Conservation (phyloP, 2,329 filamentous ascomycete species). For the Eutypa lata region DNA sequence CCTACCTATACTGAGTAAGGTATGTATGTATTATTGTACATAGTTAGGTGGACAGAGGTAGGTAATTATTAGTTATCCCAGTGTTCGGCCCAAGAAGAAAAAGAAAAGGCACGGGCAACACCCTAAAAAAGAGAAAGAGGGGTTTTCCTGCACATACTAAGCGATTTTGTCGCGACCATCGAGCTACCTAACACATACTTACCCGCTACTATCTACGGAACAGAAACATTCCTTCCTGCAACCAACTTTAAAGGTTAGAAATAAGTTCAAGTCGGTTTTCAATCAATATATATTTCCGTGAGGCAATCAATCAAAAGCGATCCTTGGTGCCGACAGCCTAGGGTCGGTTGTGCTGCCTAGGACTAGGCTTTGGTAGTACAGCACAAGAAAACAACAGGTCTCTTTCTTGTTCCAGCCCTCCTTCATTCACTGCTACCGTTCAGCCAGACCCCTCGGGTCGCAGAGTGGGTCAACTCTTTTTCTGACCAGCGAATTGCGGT, state of each 20-base stretch:
- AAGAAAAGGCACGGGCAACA: neutral
- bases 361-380: neutral
- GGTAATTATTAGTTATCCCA: neutral
- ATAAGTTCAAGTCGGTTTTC: no score
- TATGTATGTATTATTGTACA: no score
- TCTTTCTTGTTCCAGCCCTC: neutral
- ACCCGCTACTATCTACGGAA: neutral
- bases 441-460: neutral
- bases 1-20: no score
- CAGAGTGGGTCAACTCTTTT: neutral
- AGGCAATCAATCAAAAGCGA: neutral
- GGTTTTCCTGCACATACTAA: neutral
- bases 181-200: neutral
- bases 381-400: neutral
- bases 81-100: neutral
- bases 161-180: neutral
- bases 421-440: neutral
- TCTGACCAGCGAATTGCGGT: neutral
- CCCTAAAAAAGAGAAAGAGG: neutral
- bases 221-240: neutral
- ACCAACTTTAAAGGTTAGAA: neutral
- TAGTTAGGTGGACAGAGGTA: neutral
- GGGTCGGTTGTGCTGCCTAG: no score
- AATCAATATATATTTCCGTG: no score
- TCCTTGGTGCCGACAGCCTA: neutral